Conservation (phyloP, 306 rosid genomes). For the Vigna reflexopilosa region DNA sequence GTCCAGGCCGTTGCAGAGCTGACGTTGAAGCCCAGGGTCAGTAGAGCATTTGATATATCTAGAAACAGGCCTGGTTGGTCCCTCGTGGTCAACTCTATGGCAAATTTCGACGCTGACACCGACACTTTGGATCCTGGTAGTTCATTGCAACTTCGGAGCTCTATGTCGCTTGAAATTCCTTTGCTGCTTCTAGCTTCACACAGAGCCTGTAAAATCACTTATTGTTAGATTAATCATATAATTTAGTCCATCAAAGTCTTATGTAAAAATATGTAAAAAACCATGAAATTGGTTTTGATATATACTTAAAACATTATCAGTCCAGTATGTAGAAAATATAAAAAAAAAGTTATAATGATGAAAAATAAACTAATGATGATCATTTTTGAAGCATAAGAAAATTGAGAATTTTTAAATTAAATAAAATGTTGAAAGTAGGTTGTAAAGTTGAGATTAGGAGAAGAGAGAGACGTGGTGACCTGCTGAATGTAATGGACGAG, state of each 20-base stretch:
- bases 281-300: too few species aligned
- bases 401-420: too few species aligned
- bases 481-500: conserved; percentile 65
- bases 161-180: conserved; percentile 41
- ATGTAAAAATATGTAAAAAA: too few species aligned
- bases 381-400: too few species aligned
- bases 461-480: conserved; percentile 39
- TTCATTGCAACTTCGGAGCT: conserved; percentile 32
- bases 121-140: conserved; percentile 19
- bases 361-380: too few species aligned
- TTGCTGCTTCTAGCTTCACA: conserved; percentile 49
- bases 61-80: conserved; percentile 69
- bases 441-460: not conserved
- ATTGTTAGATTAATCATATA: not conserved
- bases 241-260: too few species aligned
- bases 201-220: conserved; percentile 54
- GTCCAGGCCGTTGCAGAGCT: conserved; percentile 65
- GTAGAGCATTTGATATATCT: conserved; percentile 58
- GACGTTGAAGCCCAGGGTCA: conserved; percentile 60
- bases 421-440: too few species aligned
- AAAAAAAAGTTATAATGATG: too few species aligned
- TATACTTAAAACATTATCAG: too few species aligned
- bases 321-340: too few species aligned
- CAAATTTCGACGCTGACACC: conserved; percentile 43
- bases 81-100: conserved; percentile 56